Conservation (phyloP, 2,329 filamentous ascomycete genomes). For the Colletotrichum aenigma region DNA sequence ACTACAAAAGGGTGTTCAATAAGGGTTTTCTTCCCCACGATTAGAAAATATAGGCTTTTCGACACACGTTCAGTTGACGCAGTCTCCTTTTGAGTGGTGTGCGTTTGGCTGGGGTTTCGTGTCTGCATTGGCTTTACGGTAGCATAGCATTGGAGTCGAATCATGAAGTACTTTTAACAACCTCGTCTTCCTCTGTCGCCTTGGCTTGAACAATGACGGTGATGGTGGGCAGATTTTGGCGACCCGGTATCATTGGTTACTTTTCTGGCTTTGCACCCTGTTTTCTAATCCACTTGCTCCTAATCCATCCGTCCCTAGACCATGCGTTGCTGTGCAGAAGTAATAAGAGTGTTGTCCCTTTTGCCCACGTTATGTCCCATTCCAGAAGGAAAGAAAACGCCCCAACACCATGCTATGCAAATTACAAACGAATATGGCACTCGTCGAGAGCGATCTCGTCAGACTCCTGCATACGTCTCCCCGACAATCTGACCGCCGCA, state of each 20-base stretch:
- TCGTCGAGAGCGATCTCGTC: background rate
- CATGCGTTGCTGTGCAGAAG: background rate
- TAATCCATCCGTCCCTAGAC: background rate
- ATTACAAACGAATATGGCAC: background rate
- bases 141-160: constrained; percentile 4
- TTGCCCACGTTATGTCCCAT: background rate
- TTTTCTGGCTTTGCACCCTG: background rate
- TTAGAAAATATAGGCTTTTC: background rate
- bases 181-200: too few relatives aligned
- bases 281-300: background rate
- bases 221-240: background rate
- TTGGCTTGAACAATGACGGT: background rate
- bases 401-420: constrained; percentile 16
- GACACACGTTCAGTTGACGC: background rate
- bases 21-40: background rate
- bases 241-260: background rate
- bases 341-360: background rate
- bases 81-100: background rate
- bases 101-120: background rate
- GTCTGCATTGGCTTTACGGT: background rate
- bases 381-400: too few relatives aligned
- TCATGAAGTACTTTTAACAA: background rate
- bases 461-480: constrained; percentile 20
- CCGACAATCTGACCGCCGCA: constrained; percentile 21
- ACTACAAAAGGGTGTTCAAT: background rate